Percentiles rank a stretch among this genome's conserved stretches.
Evolutionary conservation across 352 stramenopile species (phyloP).

Genomic region (Pythium oligandrum): DNA sequence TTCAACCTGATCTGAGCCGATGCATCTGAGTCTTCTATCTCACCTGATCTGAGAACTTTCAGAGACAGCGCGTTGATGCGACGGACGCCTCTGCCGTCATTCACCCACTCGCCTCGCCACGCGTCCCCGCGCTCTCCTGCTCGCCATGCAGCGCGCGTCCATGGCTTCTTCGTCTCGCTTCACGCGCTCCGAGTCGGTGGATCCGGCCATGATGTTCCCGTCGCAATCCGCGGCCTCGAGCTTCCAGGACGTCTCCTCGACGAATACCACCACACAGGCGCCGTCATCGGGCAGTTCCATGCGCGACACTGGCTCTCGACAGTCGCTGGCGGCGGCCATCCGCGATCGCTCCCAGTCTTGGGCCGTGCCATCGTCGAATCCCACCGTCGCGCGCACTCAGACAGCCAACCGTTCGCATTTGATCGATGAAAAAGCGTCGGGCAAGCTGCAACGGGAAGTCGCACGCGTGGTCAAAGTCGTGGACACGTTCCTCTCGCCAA

Average conservation of each 20-base stretch:
- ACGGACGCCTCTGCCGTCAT: background rate
- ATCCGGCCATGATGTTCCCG: no score
- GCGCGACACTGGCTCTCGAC: no score
- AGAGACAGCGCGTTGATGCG: no score
- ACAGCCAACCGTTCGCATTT: constrained; percentile 20
- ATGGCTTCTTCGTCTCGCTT: no score
- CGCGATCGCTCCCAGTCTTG: constrained; percentile 60
- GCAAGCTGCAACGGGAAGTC: constrained; percentile 66
- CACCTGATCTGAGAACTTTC: no score
- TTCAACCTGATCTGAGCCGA: background rate
- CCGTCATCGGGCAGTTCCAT: no score
- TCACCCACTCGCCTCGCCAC: background rate
- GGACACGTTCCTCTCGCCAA: constrained; percentile 65
- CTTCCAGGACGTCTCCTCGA: no score
- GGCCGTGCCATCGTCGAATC: constrained; percentile 27
- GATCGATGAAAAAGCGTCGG: constrained; percentile 51
- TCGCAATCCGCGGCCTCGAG: no score
- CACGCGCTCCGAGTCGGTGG: no score
- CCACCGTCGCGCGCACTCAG: constrained; percentile 10
- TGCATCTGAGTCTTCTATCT: background rate
- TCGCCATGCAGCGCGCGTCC: background rate
- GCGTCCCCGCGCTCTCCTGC: background rate
- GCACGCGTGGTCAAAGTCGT: constrained; percentile 56
- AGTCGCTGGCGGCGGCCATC: constrained; percentile 16
- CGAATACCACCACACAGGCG: no score